phyloP scores from a whole-genome alignment of 495 filamentous ascomycete species.

The Penicillium soppii region DNA sequence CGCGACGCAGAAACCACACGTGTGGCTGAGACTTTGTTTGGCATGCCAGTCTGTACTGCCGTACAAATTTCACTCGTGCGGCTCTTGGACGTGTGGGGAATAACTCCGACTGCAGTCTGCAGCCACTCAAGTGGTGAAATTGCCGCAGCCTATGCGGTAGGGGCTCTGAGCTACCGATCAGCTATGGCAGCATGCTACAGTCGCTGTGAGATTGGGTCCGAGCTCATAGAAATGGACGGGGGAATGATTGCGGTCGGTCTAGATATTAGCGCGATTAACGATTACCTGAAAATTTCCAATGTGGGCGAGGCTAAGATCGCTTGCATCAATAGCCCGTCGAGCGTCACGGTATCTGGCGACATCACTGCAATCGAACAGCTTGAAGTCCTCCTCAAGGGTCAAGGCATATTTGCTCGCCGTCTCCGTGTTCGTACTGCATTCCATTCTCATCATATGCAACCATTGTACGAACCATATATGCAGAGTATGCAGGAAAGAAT shows the following conservation, averaged over 20 bases:
- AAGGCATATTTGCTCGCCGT: not conserved
- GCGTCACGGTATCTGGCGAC: constrained; percentile 48
- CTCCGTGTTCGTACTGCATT: not conserved
- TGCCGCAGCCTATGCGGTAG: constrained; percentile 27
- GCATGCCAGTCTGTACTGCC: constrained; percentile 32
- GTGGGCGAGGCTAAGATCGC: constrained; percentile 35
- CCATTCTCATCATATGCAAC: not conserved
- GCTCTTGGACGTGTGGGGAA: constrained; percentile 25
- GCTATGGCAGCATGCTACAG: constrained; percentile 24
- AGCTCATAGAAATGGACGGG: constrained; percentile 14
- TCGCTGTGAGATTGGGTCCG: constrained; percentile 24
- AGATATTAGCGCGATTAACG: constrained; percentile 2
- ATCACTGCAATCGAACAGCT: constrained; percentile 17
- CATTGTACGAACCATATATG: not conserved
- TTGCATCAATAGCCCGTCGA: constrained; percentile 49
- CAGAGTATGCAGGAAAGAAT: not conserved
- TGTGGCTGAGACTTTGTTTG: not conserved
- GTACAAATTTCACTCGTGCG: constrained; percentile 44
- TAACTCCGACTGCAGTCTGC: constrained; percentile 25
- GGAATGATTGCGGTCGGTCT: constrained; percentile 29
- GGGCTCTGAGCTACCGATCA: constrained; percentile 11
- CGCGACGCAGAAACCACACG: not conserved
- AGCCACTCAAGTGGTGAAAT: constrained; percentile 48
- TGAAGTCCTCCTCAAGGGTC: not conserved
- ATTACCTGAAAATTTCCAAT: constrained; percentile 7